Percentiles rank a stretch among this genome's conserved stretches.
These are phyloP conservation scores for Ceratobasidium sp. DNA, from an alignment of 1,284 basidiomycete species.

Conservation along the genomic window DNA sequence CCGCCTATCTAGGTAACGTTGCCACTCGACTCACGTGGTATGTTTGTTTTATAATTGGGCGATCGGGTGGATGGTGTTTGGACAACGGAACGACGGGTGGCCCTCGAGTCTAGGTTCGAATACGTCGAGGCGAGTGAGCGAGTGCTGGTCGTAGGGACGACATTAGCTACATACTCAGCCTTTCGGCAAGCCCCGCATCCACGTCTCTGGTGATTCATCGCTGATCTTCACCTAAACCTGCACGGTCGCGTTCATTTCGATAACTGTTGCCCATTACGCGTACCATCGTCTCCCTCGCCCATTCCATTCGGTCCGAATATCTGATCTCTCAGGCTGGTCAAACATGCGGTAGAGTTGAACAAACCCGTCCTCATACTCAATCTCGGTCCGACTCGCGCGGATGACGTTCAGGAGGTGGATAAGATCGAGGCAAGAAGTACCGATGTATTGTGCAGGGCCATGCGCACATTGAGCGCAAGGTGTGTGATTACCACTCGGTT, in stretches of 20 bases:
- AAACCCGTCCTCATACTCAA: constrained; percentile 88
- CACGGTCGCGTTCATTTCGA: neutral
- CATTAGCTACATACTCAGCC: constrained; percentile 92
- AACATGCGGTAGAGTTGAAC: constrained; percentile 77
- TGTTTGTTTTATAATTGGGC: no score
- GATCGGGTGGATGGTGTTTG: no score
- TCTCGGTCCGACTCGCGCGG: constrained; percentile 87
- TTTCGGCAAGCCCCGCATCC: constrained; percentile 69
- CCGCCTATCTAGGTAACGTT: neutral
- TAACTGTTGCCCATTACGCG: no score
- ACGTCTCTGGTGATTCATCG: constrained; percentile 13
- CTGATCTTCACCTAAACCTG: neutral
- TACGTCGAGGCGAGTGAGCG: constrained; percentile 74
- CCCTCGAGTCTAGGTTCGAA: constrained; percentile 62
- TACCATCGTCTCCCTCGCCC: no score
- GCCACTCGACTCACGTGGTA: neutral
- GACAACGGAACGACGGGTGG: no score
- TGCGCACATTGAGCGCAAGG: constrained; percentile 50
- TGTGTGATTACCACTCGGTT: constrained; percentile 19
- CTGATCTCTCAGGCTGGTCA: constrained; percentile 66
- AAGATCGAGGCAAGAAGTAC: constrained; percentile 83
- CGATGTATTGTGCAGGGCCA: constrained; percentile 71
- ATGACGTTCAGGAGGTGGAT: constrained; percentile 76
- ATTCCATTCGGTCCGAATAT: neutral
- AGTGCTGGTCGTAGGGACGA: constrained; percentile 87